Evolutionary conservation across 257 asterid species (phyloP), one percentile per base, ranked within the genome.

Genomic region (Solanum lycopersicoides): DNA sequence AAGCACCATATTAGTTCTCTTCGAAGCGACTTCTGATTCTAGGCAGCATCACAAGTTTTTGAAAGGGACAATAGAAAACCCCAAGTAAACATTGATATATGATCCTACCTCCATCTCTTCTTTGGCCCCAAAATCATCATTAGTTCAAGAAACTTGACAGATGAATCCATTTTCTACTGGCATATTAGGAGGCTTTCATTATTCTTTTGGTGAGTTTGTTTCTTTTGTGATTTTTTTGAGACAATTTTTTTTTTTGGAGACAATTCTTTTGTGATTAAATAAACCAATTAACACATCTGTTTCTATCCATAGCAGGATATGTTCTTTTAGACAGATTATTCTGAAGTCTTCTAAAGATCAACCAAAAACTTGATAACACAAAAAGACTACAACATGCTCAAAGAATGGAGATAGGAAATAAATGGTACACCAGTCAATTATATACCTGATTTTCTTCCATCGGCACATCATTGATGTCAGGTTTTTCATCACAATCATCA

Each of bases 381-480:
- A 15, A n/a, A 79, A 28, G 65, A 5, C 41, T 25, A 79, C 41
- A 79, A 25, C 60, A 41, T 41, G 37, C 83, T 25, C 63, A 28
- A 77, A 77, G 39, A 42, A 44, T 42, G 83, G 60, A 42, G 39
- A 77, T 25, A 4, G n/a, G 63, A 44, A 25, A 4, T 73, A 72
- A 18, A 34, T 34, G 79, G 44, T 18, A 14, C 75, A 8, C 9
- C 12, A 32, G 79, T 72, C 76, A 69, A 69, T 7, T 66, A 41
- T n/a, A 32, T 66, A 93, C 98, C 98, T 91, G 92, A 59, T 66
- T 91, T 91, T 94, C 96, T 35, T 94, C 98, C 89, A 91, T 89
- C 1, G 98, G 98, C 41, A 94, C 89, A 90, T 94, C 98, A 86
- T 96, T 96, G 82, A 96, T 96, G 88, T 96, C 98, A 28, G 99